Evolutionary conservation across 2,329 filamentous ascomycete species (phyloP), one percentile per base, ranked within the genome.

Genomic region (Trichoderma koningiopsis): DNA sequence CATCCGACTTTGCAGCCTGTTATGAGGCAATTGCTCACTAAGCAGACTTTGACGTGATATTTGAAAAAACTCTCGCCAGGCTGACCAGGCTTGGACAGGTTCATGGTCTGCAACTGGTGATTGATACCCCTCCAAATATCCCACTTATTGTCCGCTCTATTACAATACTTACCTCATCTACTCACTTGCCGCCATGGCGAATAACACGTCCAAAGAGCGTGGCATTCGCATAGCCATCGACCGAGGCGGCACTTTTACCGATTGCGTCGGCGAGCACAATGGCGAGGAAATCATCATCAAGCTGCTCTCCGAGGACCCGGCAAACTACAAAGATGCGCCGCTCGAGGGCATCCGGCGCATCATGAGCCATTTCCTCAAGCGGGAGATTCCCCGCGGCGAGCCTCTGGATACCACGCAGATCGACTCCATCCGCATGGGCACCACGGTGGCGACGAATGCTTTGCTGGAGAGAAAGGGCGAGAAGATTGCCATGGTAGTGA

Each of bases 391-490:
- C 4, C 89, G 94, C 59, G 93, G 93, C 31, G 84, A 94, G 77
- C 83, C 91, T 0, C 83, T 97, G 10, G 93, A 97, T 78, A 97
- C 94, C 0, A 88, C 89, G 22, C 82, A 89, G 76, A 96, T 97
- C 74, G 92, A 96, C 74, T 94, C 92, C 68, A 97, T 97, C 77
- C 91, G 94, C 59, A 97, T 97, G 94, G 94, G 94, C 56, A 97
- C 94, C 1, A 97, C 94, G 0, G 94, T 97, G 14, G 94, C 94
- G 11, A 97, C 94, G 0, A 97, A 97, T 79, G 94, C 94, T 0
- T 81, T 97, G 68, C 85, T 97, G 2, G 94, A 97, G 80, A 85
- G 94, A 69, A 97, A 97, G 79, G 94, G 94, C 59, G 94, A 97
- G 81, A 89, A 88, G 74, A 95, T 96, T 76, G 94, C 92, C 16